Conservation (phyloP, 768 basidiomycete species). For the Tylopilus vinaceipallidus region DNA sequence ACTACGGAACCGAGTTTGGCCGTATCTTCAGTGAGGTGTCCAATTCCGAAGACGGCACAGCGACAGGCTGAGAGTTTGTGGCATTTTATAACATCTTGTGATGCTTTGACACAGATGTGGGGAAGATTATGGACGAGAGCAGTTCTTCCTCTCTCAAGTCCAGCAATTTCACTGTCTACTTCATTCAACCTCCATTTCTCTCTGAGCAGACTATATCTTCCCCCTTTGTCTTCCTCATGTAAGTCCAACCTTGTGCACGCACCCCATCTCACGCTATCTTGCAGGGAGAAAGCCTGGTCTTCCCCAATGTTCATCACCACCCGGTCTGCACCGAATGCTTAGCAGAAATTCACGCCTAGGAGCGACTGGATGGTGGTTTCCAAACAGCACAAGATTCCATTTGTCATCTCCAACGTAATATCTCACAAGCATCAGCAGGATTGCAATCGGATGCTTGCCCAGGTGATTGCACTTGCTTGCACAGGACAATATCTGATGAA, state of each 20-base stretch:
- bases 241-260: background rate
- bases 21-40: background rate
- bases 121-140: background rate
- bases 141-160: too few relatives aligned
- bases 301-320: conserved; percentile 12
- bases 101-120: background rate
- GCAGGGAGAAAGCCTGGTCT: conserved; percentile 8
- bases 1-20: background rate
- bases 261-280: background rate
- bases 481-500: background rate
- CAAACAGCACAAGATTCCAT: too few relatives aligned
- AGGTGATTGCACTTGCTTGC: conserved; percentile 5
- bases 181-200: conserved; percentile 14
- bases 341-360: too few relatives aligned
- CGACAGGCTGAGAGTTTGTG: conserved; percentile 3
- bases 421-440: too few relatives aligned
- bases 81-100: conserved; percentile 4
- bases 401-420: too few relatives aligned
- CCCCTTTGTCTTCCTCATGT: background rate
- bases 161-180: conserved; percentile 12
- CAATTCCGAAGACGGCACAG: background rate
- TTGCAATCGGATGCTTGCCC: too few relatives aligned
- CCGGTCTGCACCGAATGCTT: rapidly evolving
- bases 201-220: background rate
- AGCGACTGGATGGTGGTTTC: too few relatives aligned